These are phyloP conservation scores for Agroathelia rolfsii DNA, from an alignment of 1,284 basidiomycete genomes.

Conservation along the genomic window DNA sequence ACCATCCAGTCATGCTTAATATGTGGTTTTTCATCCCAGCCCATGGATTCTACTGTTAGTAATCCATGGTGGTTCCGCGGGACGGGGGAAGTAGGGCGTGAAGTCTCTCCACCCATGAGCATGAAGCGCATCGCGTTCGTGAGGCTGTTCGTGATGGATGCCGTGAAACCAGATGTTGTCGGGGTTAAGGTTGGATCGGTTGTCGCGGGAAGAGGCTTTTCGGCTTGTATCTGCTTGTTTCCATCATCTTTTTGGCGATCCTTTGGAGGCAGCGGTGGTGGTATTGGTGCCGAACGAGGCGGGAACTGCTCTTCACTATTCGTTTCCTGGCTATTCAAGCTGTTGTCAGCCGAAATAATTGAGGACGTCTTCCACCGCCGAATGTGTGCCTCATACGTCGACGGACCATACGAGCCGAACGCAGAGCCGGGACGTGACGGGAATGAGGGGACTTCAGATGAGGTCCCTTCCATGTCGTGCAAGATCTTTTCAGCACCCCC, in stretches of 20 bases:
- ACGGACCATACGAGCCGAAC: slow-evolving; percentile 12
- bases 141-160: slow-evolving; percentile 41
- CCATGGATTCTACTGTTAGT: slow-evolving; percentile 31
- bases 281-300: too few relatives aligned
- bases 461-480: slow-evolving; percentile 34
- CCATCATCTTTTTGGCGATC: too few relatives aligned
- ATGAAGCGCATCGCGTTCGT: slow-evolving; percentile 50
- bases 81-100: slow-evolving; percentile 22
- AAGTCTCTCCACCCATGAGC: slow-evolving; percentile 26
- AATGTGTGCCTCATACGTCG: slow-evolving; percentile 26
- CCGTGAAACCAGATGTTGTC: slow-evolving; percentile 29
- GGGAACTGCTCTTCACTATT: too few relatives aligned
- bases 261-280: slow-evolving; percentile 11
- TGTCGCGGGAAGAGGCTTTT: too few relatives aligned
- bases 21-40: slow-evolving; percentile 61
- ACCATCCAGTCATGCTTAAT: slow-evolving; percentile 73
- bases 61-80: slow-evolving; percentile 36
- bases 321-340: slow-evolving; percentile 17
- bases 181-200: too few relatives aligned
- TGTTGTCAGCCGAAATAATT: too few relatives aligned
- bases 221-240: too few relatives aligned
- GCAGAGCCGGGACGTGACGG: slow-evolving; percentile 17
- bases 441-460: slow-evolving; percentile 13
- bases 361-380: slow-evolving; percentile 26
- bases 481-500: slow-evolving; percentile 37